Base-by-base conservation (phyloP, 768 basidiomycete genomes). In the Tulasnella sp. region DNA sequence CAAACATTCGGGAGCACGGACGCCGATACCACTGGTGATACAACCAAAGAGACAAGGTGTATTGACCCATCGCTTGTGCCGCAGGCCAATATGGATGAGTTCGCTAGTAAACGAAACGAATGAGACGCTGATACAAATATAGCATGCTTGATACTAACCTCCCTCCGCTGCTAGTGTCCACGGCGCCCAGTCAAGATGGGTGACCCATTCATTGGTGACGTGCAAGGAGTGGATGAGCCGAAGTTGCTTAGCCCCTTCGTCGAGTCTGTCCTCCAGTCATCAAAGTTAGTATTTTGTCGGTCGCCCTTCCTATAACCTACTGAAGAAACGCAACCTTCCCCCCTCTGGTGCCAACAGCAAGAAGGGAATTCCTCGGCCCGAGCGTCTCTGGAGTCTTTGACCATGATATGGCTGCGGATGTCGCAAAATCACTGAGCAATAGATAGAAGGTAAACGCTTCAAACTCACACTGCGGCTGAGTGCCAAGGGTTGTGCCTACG, bases 401-500 rank as follows among this genome's bases (percentile, higher is more conserved):
- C 60, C 60, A 61, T 4, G 59, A 37, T 4, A 61, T 15, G 6
- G 41, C 60, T 61, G 29, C 19, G 29, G 8, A 32, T 29, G 23
- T 14, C n/a, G 14, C 9, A 55, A 14, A 19, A 17, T 25, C 12
- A 29, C 25, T 27, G 25, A 23, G 31, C 7, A 32, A 29, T 7
- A 32, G 11, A 12, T 9, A 8, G 12, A 11, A 21, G 12, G 14
- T 29, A 12, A 12, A 25, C 7, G 32, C 12, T 29, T 12, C 14
- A 12, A 50, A 42, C 58, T 9, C 15, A 61, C 60, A 52, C 21
- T 60, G 62, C 1, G 42, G 23, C 34, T 61, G 60, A 8, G 58
- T 25, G 36, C 19, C 17, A 19, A 61, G 23, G 8, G 51, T 46
- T 11, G 15, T 25, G 3, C 23, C 37, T 23, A 27, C 42, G 9